phyloP scores from a whole-genome alignment of 192 early-diverging fungal genomes.

The Podila epicladia region DNA sequence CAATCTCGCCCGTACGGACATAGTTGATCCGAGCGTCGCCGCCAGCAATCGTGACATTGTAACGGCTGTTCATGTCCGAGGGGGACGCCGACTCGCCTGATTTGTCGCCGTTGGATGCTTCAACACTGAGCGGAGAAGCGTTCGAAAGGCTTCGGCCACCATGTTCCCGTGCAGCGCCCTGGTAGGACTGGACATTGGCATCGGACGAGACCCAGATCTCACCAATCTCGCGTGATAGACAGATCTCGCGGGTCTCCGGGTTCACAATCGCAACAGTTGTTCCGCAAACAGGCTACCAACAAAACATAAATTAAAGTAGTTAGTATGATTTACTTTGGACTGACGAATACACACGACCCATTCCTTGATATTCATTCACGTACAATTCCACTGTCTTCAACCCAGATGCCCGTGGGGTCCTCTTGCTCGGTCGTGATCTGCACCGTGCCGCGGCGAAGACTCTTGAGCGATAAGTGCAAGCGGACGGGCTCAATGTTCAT shows the following conservation, averaged over 20 bases:
- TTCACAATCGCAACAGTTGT: slow-evolving; percentile 89
- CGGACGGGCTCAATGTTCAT: slow-evolving; percentile 77
- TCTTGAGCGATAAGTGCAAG: slow-evolving; percentile 70
- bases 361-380: slow-evolving; percentile 1
- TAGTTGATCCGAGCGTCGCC: slow-evolving; percentile 67
- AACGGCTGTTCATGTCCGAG: slow-evolving; percentile 45
- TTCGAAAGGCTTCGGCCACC: slow-evolving; percentile 34
- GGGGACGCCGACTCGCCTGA: slow-evolving; percentile 14
- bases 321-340: not conserved
- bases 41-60: slow-evolving; percentile 66
- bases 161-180: slow-evolving; percentile 49
- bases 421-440: slow-evolving; percentile 63
- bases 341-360: not conserved
- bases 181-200: slow-evolving; percentile 59
- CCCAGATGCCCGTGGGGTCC: slow-evolving; percentile 59
- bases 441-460: slow-evolving; percentile 74
- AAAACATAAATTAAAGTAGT: not conserved
- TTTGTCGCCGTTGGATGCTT: slow-evolving; percentile 27
- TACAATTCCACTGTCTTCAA: slow-evolving; percentile 79
- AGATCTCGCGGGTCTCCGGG: slow-evolving; percentile 74
- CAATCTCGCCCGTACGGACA: slow-evolving; percentile 84
- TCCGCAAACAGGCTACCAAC: slow-evolving; percentile 42
- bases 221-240: slow-evolving; percentile 76
- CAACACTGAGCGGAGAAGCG: slow-evolving; percentile 31
- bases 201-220: slow-evolving; percentile 89